Conservation (phyloP, 495 filamentous ascomycete species). For the Penicillium cinerascens region DNA sequence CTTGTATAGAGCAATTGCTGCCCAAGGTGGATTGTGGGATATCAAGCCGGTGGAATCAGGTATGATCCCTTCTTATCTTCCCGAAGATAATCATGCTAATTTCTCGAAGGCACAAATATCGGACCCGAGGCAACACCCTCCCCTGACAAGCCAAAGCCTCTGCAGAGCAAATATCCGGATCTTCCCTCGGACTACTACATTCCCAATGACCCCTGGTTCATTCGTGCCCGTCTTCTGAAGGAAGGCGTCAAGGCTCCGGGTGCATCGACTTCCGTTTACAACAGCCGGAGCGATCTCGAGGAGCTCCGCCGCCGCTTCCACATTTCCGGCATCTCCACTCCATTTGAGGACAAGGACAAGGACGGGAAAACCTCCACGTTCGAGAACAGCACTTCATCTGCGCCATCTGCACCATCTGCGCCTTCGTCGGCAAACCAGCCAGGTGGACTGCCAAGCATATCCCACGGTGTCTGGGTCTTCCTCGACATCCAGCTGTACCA, state of each 20-base stretch:
- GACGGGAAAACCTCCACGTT: slow-evolving; percentile 22
- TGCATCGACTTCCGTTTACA: slow-evolving; percentile 51
- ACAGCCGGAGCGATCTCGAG: slow-evolving; percentile 56
- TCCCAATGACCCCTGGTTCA: slow-evolving; percentile 93
- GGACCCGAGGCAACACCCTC: slow-evolving; percentile 19
- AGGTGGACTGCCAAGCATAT: slow-evolving; percentile 31
- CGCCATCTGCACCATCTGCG: slow-evolving; percentile 42
- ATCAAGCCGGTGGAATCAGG: slow-evolving; percentile 43
- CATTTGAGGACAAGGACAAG: slow-evolving; percentile 32
- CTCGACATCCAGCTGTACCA: slow-evolving; percentile 96
- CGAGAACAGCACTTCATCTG: slow-evolving; percentile 31
- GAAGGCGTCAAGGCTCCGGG: slow-evolving; percentile 58
- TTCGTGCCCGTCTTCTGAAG: slow-evolving; percentile 82
- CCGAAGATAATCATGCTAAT: not conserved
- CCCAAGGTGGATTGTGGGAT: slow-evolving; percentile 85
- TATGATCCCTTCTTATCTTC: slow-evolving; percentile 9
- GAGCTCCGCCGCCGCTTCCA: slow-evolving; percentile 47
- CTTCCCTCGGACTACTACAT: slow-evolving; percentile 63
- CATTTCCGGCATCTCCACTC: slow-evolving; percentile 38
- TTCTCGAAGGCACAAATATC: slow-evolving; percentile 24
- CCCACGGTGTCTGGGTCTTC: slow-evolving; percentile 63
- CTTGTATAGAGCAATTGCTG: slow-evolving; percentile 83
- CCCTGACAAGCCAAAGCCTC: slow-evolving; percentile 29
- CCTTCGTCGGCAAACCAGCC: slow-evolving; percentile 42
- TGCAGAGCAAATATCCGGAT: slow-evolving; percentile 48